phyloP scores from a whole-genome alignment of 805 yeast genomes.

The Yarrowia porcina region DNA sequence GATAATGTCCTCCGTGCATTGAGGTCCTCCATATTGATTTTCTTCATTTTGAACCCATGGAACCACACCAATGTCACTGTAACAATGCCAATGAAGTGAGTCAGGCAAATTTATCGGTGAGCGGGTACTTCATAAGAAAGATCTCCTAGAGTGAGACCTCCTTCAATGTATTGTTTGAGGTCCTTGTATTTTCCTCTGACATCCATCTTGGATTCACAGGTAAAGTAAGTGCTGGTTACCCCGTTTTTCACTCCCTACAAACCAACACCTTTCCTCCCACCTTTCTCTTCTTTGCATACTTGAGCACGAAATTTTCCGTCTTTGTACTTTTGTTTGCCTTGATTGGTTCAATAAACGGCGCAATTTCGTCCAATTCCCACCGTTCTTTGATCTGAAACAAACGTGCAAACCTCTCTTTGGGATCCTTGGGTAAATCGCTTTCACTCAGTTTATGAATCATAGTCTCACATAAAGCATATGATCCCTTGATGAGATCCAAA shows the following conservation, averaged over 20 bases:
- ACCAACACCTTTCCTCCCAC: constrained; percentile 27
- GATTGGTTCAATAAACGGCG: constrained; percentile 60
- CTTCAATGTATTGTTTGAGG: too few relatives aligned
- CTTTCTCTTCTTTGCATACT: constrained; percentile 54
- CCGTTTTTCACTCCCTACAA: background rate
- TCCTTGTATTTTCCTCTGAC: too few relatives aligned
- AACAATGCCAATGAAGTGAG: too few relatives aligned
- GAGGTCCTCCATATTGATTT: too few relatives aligned
- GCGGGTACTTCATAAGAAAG: too few relatives aligned
- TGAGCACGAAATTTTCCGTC: constrained; percentile 57
- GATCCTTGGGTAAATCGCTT: constrained; percentile 47
- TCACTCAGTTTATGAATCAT: constrained; percentile 54
- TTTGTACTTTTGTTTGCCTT: constrained; percentile 51
- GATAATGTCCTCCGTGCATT: too few relatives aligned
- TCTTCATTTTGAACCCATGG: too few relatives aligned
- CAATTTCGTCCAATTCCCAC: constrained; percentile 63
- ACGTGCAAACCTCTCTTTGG: constrained; percentile 48
- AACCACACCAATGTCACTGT: too few relatives aligned
- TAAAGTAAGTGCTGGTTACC: too few relatives aligned
- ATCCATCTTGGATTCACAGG: too few relatives aligned
- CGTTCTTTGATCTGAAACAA: constrained; percentile 53
- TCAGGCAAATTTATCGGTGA: too few relatives aligned
- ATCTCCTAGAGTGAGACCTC: too few relatives aligned
- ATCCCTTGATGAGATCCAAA: constrained; percentile 52
- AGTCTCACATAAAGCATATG: constrained; percentile 45